These are phyloP conservation scores for Onygena corvina DNA, from an alignment of 2,329 filamentous ascomycete species.

Conservation along the genomic window DNA sequence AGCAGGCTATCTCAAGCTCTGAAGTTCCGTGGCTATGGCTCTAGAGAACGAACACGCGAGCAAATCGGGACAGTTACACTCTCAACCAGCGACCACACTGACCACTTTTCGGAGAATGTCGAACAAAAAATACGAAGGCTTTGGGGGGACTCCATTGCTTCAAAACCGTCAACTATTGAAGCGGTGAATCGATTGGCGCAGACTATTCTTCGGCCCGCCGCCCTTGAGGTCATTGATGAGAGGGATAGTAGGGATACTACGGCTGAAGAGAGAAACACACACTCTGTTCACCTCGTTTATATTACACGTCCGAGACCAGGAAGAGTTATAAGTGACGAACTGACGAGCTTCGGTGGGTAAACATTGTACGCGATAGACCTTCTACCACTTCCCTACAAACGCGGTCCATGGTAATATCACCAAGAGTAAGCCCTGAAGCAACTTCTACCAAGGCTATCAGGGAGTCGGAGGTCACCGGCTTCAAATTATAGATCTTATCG, in stretches of 20 bases:
- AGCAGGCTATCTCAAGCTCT: slow-evolving; percentile 2
- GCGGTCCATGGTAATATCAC: too few species aligned
- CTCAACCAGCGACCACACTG: slow-evolving; percentile 6
- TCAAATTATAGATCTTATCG: too few species aligned
- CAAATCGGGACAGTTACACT: slow-evolving; percentile 12
- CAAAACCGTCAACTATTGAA: slow-evolving; percentile 3
- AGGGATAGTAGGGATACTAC: slow-evolving; percentile 9
- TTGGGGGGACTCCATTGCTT: slow-evolving; percentile 10
- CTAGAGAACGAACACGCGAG: slow-evolving; percentile 12
- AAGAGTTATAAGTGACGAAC: too few species aligned
- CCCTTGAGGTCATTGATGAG: slow-evolving; percentile 11
- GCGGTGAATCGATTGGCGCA: slow-evolving; percentile 6
- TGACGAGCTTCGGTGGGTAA: too few species aligned
- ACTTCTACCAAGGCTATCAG: too few species aligned
- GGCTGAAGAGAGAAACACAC: slow-evolving; percentile 10
- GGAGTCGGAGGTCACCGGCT: too few species aligned
- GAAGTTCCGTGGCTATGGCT: slow-evolving; percentile 7
- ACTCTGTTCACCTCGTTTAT: slow-evolving; percentile 10
- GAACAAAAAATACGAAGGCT: slow-evolving; percentile 9
- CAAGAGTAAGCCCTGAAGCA: too few species aligned
- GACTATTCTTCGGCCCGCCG: slow-evolving; percentile 11
- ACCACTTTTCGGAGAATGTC: slow-evolving; percentile 11
- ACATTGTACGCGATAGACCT: too few species aligned
- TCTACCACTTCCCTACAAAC: too few species aligned
- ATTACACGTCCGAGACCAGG: slow-evolving; percentile 10